Evolutionary conservation across 2,329 filamentous ascomycete genomes (phyloP).

Genomic region (Aspergillus sp.): DNA sequence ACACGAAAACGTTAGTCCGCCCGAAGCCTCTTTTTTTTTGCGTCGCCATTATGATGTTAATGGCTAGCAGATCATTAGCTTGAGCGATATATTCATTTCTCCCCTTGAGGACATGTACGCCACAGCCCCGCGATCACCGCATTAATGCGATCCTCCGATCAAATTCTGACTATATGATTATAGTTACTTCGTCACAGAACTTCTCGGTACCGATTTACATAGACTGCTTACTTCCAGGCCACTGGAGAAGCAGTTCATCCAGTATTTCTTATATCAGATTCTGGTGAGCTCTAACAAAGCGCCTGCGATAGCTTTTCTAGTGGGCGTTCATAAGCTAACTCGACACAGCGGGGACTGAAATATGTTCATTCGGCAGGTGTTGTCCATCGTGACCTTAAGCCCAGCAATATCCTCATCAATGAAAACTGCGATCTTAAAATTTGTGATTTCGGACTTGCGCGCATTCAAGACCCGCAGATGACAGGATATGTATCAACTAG

Average conservation of each 20-base stretch:
- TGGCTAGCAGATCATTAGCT: slow-evolving; percentile 75
- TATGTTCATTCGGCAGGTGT: slow-evolving; percentile 99
- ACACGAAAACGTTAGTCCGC: slow-evolving; percentile 80
- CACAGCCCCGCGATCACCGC: slow-evolving; percentile 29
- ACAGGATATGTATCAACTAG: slow-evolving; percentile 97
- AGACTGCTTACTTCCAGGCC: slow-evolving; percentile 91
- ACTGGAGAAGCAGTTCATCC: slow-evolving; percentile 98
- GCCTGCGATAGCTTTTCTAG: not conserved
- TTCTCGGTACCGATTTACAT: slow-evolving; percentile 94
- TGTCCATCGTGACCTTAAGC: slow-evolving; percentile 95
- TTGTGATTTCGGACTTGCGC: slow-evolving; percentile 95
- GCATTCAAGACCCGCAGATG: slow-evolving; percentile 99
- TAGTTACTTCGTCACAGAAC: slow-evolving; percentile 97
- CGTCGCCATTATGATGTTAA: slow-evolving; percentile 15
- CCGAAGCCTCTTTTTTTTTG: not conserved
- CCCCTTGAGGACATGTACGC: slow-evolving; percentile 93
- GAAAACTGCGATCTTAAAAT: slow-evolving; percentile 99
- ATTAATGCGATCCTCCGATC: not conserved
- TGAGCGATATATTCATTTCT: slow-evolving; percentile 99
- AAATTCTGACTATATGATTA: slow-evolving; percentile 12
- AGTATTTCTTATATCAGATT: slow-evolving; percentile 99
- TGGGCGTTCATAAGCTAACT: slow-evolving; percentile 18
- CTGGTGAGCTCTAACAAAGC: slow-evolving; percentile 63
- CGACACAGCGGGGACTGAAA: slow-evolving; percentile 81
- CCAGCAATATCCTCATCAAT: slow-evolving; percentile 98